Base-by-base conservation (phyloP, 2,329 filamentous ascomycete genomes). In the Lasiodiplodia sp. region DNA sequence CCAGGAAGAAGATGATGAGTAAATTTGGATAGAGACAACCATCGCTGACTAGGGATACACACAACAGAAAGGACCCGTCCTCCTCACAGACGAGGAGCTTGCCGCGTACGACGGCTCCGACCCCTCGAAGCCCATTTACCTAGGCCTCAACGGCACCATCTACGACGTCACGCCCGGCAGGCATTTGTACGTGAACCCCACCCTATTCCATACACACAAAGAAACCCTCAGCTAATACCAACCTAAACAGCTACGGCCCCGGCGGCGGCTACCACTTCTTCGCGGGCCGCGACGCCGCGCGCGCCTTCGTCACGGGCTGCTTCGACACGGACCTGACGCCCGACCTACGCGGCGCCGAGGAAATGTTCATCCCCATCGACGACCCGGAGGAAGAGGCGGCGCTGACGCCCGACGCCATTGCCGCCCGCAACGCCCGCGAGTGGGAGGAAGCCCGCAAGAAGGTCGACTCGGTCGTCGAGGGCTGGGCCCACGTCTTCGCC, bases 261-360 rank as follows among this genome's bases (percentile, higher is more conserved):
- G 94, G 93, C 34, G 96, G 94, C 4, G 89, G 89, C 47, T 99
- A 99, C 84, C 86, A 90, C 75, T 90, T 91, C 82, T 97, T 99
- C 79, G 88, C 94, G 0, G 96, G 95, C 70, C 86, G 87, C 71
- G 96, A 99, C 80, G 94, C 95, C 40, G 89, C 92, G 16, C 91
- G 96, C 60, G 93, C 91, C 23, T 99, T 94, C 80, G 90, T 99
- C 23, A 98, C 96, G 2, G 93, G 93, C 21, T 99, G 96, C 80
- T 99, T 99, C 82, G 83, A 88, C 49, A 91, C 93, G 71, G 96
- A 99, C 83, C 84, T 90, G 38, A 96, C 90, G 2, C 86, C 92
- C 3, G 96, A 99, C 82, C 83, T 97, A 78, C 88, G 92, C 70
- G 96, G 96, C 56, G 91, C 93, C 4, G 96, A 98, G 82, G 87